Conservation (phyloP, 2,329 filamentous ascomycete species). For the Lasiodiplodia sp. region DNA sequence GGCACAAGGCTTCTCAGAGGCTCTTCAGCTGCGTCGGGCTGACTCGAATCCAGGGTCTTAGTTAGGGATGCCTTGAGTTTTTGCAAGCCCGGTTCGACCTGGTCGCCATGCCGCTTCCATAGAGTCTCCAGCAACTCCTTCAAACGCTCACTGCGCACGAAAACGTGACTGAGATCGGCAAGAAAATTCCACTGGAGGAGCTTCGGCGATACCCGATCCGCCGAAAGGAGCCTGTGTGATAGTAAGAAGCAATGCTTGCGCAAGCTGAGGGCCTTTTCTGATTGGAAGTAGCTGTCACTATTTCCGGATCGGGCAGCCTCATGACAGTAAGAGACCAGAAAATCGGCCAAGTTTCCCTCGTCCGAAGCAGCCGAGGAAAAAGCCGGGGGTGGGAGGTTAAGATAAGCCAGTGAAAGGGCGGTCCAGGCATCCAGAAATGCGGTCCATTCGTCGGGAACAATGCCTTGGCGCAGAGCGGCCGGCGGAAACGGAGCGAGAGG, state of each 20-base stretch:
- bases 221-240: conserved; percentile 62
- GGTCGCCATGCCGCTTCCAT: conserved; percentile 60
- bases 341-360: conserved; percentile 66
- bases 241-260: conserved; percentile 72
- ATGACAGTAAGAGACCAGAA: conserved; percentile 72
- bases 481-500: conserved; percentile 81
- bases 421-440: conserved; percentile 80
- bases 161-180: conserved; percentile 70
- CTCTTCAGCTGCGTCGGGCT: conserved; percentile 63
- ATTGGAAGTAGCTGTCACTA: conserved; percentile 32
- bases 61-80: conserved; percentile 69
- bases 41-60: conserved; percentile 67
- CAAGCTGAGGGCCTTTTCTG: conserved; percentile 57
- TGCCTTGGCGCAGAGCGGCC: conserved; percentile 68
- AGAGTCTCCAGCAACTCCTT: conserved; percentile 57
- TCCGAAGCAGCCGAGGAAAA: conserved; percentile 61
- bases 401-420: conserved; percentile 68
- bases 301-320: conserved; percentile 53
- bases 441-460: conserved; percentile 77
- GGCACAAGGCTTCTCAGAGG: conserved; percentile 67
- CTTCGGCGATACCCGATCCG: conserved; percentile 52
- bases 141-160: conserved; percentile 67
- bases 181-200: conserved; percentile 73
- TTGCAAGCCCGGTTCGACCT: conserved; percentile 64
- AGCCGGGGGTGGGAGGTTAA: conserved; percentile 64